phyloP scores from a whole-genome alignment of 2,329 filamentous ascomycete genomes.

The Colletotrichum coccodes region DNA sequence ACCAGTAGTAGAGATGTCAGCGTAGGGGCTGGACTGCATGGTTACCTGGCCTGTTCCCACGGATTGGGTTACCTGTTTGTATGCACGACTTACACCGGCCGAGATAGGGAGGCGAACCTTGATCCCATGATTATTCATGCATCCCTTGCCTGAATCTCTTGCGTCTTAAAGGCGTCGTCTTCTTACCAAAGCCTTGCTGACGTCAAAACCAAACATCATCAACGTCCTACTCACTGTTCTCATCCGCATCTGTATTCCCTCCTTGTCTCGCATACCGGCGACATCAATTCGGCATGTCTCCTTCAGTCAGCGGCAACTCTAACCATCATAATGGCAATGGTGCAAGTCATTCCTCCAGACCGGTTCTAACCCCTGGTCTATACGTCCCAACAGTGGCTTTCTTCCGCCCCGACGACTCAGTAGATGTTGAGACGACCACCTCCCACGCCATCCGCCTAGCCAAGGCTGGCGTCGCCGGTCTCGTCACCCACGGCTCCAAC shows the following conservation, averaged over 20 bases:
- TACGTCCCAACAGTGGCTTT: constrained; percentile 74
- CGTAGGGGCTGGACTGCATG: constrained; percentile 21
- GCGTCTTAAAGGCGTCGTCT: not conserved
- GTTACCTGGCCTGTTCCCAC: not conserved
- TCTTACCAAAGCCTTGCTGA: not conserved
- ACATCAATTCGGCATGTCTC: constrained; percentile 19
- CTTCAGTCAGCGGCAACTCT: constrained; percentile 23
- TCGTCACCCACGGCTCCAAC: constrained; percentile 78
- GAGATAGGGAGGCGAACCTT: not conserved
- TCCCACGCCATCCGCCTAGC: constrained; percentile 68
- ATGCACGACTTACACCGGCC: constrained; percentile 12
- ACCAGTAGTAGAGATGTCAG: not conserved
- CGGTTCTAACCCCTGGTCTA: constrained; percentile 50
- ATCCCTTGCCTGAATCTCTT: not conserved
- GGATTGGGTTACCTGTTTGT: not conserved
- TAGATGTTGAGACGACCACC: constrained; percentile 63
- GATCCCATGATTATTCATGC: constrained; percentile 17
- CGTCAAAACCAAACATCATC: too few relatives aligned
- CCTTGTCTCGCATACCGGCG: not conserved
- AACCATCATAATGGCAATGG: constrained; percentile 19
- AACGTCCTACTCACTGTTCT: not conserved
- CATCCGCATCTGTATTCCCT: not conserved
- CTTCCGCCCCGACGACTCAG: constrained; percentile 64
- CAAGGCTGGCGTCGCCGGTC: constrained; percentile 70
- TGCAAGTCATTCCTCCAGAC: not conserved